Conservation (phyloP, 2,329 filamentous ascomycete species). For the Chaetomium sp. region DNA sequence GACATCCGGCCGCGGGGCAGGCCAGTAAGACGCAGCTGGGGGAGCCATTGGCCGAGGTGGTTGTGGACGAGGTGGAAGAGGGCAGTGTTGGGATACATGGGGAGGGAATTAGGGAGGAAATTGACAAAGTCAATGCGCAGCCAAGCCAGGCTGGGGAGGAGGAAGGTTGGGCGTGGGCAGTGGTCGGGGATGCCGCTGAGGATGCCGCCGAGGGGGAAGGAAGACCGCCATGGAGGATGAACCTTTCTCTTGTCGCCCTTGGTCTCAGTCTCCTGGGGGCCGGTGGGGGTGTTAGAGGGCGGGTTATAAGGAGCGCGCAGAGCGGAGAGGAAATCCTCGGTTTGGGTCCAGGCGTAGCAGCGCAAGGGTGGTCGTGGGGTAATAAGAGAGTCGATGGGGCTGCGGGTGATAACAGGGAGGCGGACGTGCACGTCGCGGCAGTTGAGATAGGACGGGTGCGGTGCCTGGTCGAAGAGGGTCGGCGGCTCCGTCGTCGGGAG, state of each 20-base stretch:
- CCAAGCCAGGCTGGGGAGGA: constrained; percentile 41
- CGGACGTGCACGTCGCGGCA: constrained; percentile 32
- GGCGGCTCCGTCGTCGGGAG: constrained; percentile 27
- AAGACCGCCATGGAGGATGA: too few relatives aligned
- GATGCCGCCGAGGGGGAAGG: too few relatives aligned
- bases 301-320: constrained; percentile 47
- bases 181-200: constrained; percentile 28
- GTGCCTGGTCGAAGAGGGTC: constrained; percentile 16
- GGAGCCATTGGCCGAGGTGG: too few relatives aligned
- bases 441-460: constrained; percentile 32
- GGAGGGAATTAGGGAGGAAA: constrained; percentile 42
- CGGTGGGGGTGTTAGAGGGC: constrained; percentile 26
- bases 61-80: too few relatives aligned
- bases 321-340: constrained; percentile 46
- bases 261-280: neutral
- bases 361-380: constrained; percentile 42
- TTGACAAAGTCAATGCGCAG: constrained; percentile 51
- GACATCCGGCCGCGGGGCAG: constrained; percentile 46
- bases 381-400: neutral
- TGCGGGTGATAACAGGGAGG: constrained; percentile 14
- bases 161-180: constrained; percentile 7
- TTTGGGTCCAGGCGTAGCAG: constrained; percentile 48
- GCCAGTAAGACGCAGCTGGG: too few relatives aligned
- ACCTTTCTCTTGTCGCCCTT: too few relatives aligned
- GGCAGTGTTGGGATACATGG: constrained; percentile 34